A percentile compares a stretch with the other conserved stretches of the same genome.
These are phyloP conservation scores for Parastagonospora nodorum DNA, from an alignment of 2,329 filamentous ascomycete genomes.

Conservation along the genomic window DNA sequence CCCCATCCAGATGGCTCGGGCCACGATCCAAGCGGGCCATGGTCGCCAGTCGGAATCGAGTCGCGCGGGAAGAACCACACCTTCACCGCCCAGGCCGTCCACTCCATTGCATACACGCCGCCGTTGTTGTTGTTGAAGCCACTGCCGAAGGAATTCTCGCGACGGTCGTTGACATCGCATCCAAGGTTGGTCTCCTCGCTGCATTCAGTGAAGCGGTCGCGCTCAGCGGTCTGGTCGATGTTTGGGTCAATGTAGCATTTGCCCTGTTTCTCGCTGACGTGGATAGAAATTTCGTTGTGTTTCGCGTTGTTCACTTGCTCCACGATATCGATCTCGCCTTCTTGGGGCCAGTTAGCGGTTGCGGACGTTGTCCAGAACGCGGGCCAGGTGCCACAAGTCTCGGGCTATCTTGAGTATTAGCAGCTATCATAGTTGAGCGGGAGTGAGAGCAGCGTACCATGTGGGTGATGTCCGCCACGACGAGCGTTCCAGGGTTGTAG, in stretches of 20 bases:
- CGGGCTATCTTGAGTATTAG: neutral
- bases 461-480: neutral
- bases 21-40: neutral
- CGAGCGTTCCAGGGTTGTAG: neutral
- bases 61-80: neutral
- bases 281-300: neutral
- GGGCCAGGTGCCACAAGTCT: neutral
- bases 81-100: neutral
- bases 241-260: neutral
- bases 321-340: neutral
- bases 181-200: neutral
- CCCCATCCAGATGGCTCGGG: neutral
- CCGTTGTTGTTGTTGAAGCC: neutral
- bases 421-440: neutral
- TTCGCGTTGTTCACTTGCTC: neutral
- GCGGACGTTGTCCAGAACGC: neutral
- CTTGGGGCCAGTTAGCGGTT: neutral
- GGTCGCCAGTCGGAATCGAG: neutral
- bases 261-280: neutral
- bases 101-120: neutral
- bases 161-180: neutral
- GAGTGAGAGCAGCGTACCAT: neutral
- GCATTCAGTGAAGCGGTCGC: neutral
- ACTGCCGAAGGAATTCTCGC: neutral
- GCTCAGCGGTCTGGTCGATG: neutral